phyloP scores from a whole-genome alignment of 106 monocot genomes.

The Chionographis japonica region DNA sequence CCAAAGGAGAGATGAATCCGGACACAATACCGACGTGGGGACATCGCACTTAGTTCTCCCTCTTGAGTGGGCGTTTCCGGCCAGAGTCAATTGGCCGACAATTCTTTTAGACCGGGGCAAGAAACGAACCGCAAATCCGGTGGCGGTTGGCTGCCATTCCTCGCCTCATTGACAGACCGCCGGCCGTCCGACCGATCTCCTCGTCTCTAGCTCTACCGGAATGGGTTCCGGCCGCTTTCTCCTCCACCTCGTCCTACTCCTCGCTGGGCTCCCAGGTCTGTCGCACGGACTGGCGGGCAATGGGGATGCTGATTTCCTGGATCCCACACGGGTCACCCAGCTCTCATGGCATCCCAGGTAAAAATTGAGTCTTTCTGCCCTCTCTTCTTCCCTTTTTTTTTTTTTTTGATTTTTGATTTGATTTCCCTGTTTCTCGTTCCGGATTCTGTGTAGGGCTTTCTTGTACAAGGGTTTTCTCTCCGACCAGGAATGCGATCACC shows the following conservation, averaged over 20 bases:
- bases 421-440: not conserved
- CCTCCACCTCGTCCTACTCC: not conserved
- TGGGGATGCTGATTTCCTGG: not conserved
- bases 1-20: no score
- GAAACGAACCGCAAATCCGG: no score
- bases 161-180: no score
- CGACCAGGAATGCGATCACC: conserved; percentile 23
- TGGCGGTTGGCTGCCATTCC: no score
- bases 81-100: no score
- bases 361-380: not conserved
- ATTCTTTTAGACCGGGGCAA: no score
- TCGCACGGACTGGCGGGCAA: not conserved
- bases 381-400: not conserved
- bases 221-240: not conserved
- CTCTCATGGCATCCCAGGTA: conserved; percentile 45
- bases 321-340: conserved; percentile 24
- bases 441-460: conserved; percentile 6
- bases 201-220: not conserved
- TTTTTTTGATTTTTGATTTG: not conserved
- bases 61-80: no score
- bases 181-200: no score
- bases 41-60: no score
- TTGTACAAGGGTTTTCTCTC: conserved; percentile 29
- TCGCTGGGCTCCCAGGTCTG: not conserved
- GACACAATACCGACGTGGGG: no score